Evolutionary conservation across 2,329 filamentous ascomycete genomes (phyloP).

Genomic region (Orbilia quercus): DNA sequence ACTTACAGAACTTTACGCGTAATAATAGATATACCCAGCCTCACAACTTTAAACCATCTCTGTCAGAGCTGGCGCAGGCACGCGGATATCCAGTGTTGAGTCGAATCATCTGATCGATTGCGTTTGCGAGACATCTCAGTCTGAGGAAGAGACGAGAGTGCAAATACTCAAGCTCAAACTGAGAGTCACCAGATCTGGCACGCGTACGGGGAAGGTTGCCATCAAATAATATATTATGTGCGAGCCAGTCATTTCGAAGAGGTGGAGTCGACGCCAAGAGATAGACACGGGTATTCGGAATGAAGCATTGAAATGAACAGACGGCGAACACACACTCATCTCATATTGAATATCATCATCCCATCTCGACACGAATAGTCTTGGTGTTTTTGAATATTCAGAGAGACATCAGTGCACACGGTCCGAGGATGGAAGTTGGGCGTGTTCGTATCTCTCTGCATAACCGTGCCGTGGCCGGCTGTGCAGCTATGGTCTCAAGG

Average conservation of each 20-base stretch:
- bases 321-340: background rate
- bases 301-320: constrained; percentile 3
- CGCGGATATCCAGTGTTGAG: too few species aligned
- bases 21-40: too few species aligned
- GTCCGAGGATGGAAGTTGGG: constrained; percentile 11
- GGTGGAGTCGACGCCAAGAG: constrained; percentile 18
- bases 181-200: background rate
- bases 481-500: too few species aligned
- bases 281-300: constrained; percentile 1
- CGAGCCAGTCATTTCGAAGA: background rate
- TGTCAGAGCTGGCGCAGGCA: too few species aligned
- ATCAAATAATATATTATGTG: background rate
- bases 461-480: background rate
- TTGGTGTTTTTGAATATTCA: background rate
- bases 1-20: too few species aligned
- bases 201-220: background rate
- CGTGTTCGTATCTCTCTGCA: background rate
- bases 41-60: too few species aligned
- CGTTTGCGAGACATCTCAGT: background rate
- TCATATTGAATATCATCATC: background rate
- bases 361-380: too few species aligned
- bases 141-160: background rate
- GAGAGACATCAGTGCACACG: background rate
- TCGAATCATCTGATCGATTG: too few species aligned
- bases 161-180: constrained; percentile 8